Evolutionary conservation across 2,329 filamentous ascomycete species (phyloP), one percentile per base, ranked within the genome.

Genomic region (Cadophora malorum): DNA sequence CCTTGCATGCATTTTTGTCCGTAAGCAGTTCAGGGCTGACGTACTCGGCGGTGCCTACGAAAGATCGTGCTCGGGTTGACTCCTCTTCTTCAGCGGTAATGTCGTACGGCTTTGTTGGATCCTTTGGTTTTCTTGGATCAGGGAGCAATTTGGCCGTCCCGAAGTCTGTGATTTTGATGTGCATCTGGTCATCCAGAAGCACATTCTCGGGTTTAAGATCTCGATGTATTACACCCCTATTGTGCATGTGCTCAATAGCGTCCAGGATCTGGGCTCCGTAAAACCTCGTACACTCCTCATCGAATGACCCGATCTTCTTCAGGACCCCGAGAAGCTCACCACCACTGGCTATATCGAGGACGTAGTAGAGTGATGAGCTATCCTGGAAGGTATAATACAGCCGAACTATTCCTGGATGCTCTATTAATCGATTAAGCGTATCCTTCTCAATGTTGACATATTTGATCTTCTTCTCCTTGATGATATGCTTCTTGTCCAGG

Each of bases 391-490:
- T 99, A 80, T 99, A 99, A 80, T 98, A 99, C 53, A 99, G 85
- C 70, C 96, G 91, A 67, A 99, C 94, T 68, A 99, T 95, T 23
- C 96, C 96, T 7, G 96, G 96, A 77, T 99, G 96, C 71, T 99
- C 95, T 3, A 95, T 98, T 67, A 99, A 84, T 71, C 96, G 90
- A 78, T 99, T 99, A 66, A 99, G 84, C 0, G 96, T 98, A 80
- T 99, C 95, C 82, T 97, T 97, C 80, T 99, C 96, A 75, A 99
- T 99, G 80, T 98, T 99, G 80, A 99, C 96, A 77, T 99, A 99
- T 84, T 99, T 99, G 77, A 99, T 97, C 85, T 99, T 99, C 81
- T 97, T 98, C 82, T 99, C 96, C 81, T 98, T 99, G 84, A 99
- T 99, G 77, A 99, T 99, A 79, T 99, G 96, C 76, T 94, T 89